Evolutionary conservation across 129 eudicot species (phyloP), one percentile per base, ranked within the genome.

Genomic region (Glebionis coronaria): DNA sequence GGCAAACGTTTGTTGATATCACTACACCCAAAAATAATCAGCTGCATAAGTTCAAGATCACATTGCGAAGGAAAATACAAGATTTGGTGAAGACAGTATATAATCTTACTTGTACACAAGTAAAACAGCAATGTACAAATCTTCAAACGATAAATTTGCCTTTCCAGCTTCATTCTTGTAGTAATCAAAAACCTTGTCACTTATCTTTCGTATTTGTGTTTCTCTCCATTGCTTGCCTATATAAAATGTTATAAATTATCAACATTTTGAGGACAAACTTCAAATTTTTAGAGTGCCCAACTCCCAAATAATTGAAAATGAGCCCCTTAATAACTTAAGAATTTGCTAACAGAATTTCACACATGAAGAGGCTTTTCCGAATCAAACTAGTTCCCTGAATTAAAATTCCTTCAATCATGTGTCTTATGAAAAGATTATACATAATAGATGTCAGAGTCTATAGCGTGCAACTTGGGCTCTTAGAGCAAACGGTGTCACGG

Each of bases 171-270:
- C 91, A 75, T 71, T 78, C 82, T 81, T 84, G 76, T 86, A 67
- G 57, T 76, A 85, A 56, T 93, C 90, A 63, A 88, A 89, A 35
- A 88, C 92, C 81, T 81, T 86, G 83, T 88, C 88, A 27, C 87
- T 61, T 79, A 93, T 88, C 69, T 78, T 84, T 58, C 76, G 78
- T 65, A 93, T 84, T 62, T 93, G 86, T 28, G 60, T 86, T 67
- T 82, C 85, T 78, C 88, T 93, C 98, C 98, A 93, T 70, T 84
- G 80, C 85, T 88, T 93, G 51, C 98, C 98, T 93, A 73, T 65
- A 69, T 23, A 59, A 55, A 59, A 16, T 23, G 55, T 69, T 44
- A n/a, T 44, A 35, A 51, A 69, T 27, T 19, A 59, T 65, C 44
- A 59, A 3, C 49, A 14, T 46, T 45, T 75, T 21, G 31, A 67